Evolutionary conservation across 2,329 filamentous ascomycete genomes (phyloP).

Genomic region (Cryphonectria japonica): DNA sequence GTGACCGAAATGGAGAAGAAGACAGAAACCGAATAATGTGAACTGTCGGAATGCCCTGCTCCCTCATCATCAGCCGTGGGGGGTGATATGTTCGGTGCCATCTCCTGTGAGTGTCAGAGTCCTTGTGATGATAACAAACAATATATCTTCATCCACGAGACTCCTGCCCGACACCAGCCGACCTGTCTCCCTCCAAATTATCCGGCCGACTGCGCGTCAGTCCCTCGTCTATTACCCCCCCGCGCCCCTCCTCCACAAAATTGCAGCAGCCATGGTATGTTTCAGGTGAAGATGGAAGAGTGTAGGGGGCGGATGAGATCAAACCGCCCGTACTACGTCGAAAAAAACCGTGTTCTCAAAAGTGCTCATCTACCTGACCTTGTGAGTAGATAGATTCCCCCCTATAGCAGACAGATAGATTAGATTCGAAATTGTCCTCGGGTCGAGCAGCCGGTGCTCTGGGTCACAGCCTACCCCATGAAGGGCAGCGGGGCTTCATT

Average conservation of each 20-base stretch:
- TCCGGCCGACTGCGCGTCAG: slow-evolving; percentile 1
- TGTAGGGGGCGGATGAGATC: background rate
- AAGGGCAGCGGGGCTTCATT: background rate
- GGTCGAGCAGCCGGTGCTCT: background rate
- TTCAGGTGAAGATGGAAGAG: background rate
- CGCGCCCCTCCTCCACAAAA: too few relatives aligned
- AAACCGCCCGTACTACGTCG: background rate
- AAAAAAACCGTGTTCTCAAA: background rate
- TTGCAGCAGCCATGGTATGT: background rate
- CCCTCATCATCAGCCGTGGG: slow-evolving; percentile 6
- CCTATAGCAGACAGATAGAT: background rate
- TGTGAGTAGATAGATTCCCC: background rate
- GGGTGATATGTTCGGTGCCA: background rate
- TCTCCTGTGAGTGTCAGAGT: slow-evolving; percentile 2
- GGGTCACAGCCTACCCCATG: background rate
- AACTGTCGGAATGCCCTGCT: background rate
- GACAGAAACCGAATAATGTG: background rate
- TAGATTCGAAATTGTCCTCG: background rate
- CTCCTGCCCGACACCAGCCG: background rate
- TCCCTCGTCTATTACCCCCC: background rate
- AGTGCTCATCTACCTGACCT: background rate
- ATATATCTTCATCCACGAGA: background rate
- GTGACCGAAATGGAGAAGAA: slow-evolving; percentile 1
- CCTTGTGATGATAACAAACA: background rate
- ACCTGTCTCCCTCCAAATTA: slow-evolving; percentile 1